Conservation (phyloP, 495 filamentous ascomycete genomes). For the Viridothelium virens region DNA sequence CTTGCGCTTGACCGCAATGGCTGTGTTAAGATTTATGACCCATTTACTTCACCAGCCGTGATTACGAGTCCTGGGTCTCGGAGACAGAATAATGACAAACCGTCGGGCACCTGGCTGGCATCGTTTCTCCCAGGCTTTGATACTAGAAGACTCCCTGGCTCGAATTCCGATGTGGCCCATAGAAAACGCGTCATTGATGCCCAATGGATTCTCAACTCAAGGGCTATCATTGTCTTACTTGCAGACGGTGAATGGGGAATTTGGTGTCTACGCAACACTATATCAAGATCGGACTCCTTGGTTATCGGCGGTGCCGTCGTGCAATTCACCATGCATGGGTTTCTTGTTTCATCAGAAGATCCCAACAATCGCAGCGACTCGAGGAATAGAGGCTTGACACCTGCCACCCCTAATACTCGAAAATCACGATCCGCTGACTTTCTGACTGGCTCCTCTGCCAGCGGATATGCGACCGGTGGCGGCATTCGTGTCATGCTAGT, state of each 20-base stretch:
- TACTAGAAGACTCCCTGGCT: neutral
- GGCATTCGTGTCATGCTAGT: slow-evolving; percentile 51
- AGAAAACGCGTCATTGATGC: slow-evolving; percentile 77
- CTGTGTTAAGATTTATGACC: slow-evolving; percentile 58
- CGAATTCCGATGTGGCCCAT: slow-evolving; percentile 15
- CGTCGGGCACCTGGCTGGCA: slow-evolving; percentile 26
- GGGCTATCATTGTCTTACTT: slow-evolving; percentile 65
- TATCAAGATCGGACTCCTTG: slow-evolving; percentile 38
- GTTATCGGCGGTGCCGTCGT: slow-evolving; percentile 57
- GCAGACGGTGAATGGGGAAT: slow-evolving; percentile 89
- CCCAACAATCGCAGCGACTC: slow-evolving; percentile 23
- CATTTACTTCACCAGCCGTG: slow-evolving; percentile 18
- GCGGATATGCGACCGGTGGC: slow-evolving; percentile 43
- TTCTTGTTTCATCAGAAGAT: slow-evolving; percentile 44
- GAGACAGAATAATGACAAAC: neutral
- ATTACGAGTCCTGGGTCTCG: neutral
- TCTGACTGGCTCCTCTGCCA: slow-evolving; percentile 42
- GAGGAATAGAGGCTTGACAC: slow-evolving; percentile 49
- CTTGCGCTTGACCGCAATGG: slow-evolving; percentile 61
- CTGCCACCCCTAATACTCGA: slow-evolving; percentile 78
- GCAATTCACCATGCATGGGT: slow-evolving; percentile 61
- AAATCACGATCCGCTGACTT: slow-evolving; percentile 49
- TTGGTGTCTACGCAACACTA: slow-evolving; percentile 66
- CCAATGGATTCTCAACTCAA: slow-evolving; percentile 74
- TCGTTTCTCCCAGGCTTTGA: slow-evolving; percentile 25